Evolutionary conservation across 441 rosid species (phyloP).

Genomic region (Euphorbia celastroides): DNA sequence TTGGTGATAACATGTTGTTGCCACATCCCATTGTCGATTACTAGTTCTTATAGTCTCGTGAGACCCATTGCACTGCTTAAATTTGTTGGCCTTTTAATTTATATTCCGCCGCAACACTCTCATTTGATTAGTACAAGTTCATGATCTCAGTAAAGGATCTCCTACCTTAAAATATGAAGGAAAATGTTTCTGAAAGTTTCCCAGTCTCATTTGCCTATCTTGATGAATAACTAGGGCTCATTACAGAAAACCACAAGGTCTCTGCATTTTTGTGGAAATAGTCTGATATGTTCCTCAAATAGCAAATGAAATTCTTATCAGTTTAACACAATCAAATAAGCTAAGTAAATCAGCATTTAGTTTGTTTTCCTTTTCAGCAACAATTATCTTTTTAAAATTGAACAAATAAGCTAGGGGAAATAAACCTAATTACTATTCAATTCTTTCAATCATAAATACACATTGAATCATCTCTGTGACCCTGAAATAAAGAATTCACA

Average conservation of each 20-base stretch:
- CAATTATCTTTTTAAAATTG: no score
- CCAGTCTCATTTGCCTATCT: background rate
- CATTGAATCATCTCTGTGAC: background rate
- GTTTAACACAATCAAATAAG: background rate
- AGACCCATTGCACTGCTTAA: background rate
- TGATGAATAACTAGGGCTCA: background rate
- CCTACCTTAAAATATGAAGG: background rate
- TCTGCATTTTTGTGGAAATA: background rate
- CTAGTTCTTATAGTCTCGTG: background rate
- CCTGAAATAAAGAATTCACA: no score
- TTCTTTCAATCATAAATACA: background rate
- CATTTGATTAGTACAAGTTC: background rate
- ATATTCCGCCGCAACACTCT: background rate
- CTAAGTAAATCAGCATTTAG: background rate
- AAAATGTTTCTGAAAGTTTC: background rate
- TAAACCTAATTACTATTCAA: background rate
- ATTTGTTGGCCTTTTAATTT: background rate
- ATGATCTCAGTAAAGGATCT: background rate
- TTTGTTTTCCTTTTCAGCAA: background rate
- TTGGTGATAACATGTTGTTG: background rate
- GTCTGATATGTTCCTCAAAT: background rate
- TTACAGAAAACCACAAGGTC: background rate
- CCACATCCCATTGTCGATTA: background rate
- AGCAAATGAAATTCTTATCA: background rate
- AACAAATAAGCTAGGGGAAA: background rate